These are phyloP conservation scores for Lasiosphaeriaceae sp. DNA, from an alignment of 495 filamentous ascomycete species.

Conservation along the genomic window DNA sequence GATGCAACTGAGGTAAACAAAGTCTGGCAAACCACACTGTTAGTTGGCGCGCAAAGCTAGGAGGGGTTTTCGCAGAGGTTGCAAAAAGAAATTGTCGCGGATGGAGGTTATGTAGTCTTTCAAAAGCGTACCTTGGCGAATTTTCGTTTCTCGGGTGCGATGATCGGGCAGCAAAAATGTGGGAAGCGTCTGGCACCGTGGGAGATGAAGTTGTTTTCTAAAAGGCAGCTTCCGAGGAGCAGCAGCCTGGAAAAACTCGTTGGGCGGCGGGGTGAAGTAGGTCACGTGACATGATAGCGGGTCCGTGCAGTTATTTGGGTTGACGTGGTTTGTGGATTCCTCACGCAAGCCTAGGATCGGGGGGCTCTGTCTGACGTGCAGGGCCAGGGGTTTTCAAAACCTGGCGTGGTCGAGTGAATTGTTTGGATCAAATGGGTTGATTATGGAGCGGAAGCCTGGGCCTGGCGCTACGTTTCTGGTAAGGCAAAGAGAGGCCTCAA, in stretches of 20 bases:
- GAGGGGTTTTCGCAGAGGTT: conserved; percentile 15
- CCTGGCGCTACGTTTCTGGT: too few species aligned
- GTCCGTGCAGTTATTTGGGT: conserved; percentile 17
- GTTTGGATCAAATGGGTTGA: too few species aligned
- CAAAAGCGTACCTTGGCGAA: conserved; percentile 22
- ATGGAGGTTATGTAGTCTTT: background rate
- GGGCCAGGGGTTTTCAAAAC: too few species aligned
- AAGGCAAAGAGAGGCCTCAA: too few species aligned
- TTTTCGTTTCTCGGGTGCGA: conserved; percentile 7
- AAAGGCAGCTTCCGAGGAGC: conserved; percentile 28
- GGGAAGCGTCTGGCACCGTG: conserved; percentile 21
- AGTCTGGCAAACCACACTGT: conserved; percentile 21
- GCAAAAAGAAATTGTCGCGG: background rate
- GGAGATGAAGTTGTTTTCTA: conserved; percentile 29
- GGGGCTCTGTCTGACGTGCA: background rate
- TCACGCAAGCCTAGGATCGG: background rate
- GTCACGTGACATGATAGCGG: conserved; percentile 24
- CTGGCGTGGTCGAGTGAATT: too few species aligned
- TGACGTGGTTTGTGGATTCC: background rate
- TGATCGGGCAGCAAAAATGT: conserved; percentile 27
- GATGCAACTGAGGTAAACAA: conserved; percentile 24
- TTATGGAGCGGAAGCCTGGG: too few species aligned
- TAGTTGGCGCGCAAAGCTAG: conserved; percentile 16
- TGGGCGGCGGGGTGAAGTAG: conserved; percentile 31
- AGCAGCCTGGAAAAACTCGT: conserved; percentile 38